A percentile compares a stretch with the other conserved stretches of the same genome.
These are phyloP conservation scores for Trichoderma orchidacearum DNA, from an alignment of 495 filamentous ascomycete species.

Conservation along the genomic window DNA sequence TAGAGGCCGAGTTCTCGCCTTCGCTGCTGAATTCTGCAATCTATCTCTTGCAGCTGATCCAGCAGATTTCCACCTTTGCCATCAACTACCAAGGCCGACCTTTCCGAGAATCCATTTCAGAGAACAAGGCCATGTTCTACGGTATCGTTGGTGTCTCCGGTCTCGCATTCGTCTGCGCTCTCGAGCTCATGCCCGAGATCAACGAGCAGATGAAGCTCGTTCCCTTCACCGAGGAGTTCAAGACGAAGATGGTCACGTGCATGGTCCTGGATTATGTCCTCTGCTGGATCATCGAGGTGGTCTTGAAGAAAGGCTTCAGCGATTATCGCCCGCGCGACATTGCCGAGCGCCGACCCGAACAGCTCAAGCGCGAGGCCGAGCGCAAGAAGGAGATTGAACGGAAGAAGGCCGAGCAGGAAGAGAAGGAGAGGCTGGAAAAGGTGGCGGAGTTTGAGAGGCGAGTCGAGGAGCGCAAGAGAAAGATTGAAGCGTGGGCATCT, in stretches of 20 bases:
- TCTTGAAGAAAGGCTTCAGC: conserved; percentile 74
- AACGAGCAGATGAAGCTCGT: conserved; percentile 90
- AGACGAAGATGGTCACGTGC: conserved; percentile 63
- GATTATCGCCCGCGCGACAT: conserved; percentile 94
- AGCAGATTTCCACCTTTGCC: conserved; percentile 98
- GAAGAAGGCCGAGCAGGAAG: conserved; percentile 38
- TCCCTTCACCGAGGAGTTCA: conserved; percentile 86
- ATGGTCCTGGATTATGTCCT: conserved; percentile 86
- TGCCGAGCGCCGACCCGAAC: conserved; percentile 71
- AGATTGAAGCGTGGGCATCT: conserved; percentile 16
- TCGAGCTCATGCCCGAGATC: conserved; percentile 88
- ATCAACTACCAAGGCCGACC: conserved; percentile 99
- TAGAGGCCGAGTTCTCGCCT: conserved; percentile 89
- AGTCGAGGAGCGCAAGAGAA: conserved; percentile 21
- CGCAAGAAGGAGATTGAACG: conserved; percentile 50
- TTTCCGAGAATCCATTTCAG: conserved; percentile 88
- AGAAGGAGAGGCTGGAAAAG: conserved; percentile 32
- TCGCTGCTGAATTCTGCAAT: conserved; percentile 93
- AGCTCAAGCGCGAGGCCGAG: conserved; percentile 61
- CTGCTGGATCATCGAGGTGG: conserved; percentile 82
- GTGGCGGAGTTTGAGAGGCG: conserved; percentile 37
- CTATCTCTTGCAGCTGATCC: conserved; percentile 95
- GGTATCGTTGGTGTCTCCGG: conserved; percentile 77
- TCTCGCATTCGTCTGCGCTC: conserved; percentile 91
- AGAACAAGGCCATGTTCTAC: conserved; percentile 98